Evolutionary conservation across 1,139 yeast genomes (phyloP).

Genomic region (Pichiaceae sp.): DNA sequence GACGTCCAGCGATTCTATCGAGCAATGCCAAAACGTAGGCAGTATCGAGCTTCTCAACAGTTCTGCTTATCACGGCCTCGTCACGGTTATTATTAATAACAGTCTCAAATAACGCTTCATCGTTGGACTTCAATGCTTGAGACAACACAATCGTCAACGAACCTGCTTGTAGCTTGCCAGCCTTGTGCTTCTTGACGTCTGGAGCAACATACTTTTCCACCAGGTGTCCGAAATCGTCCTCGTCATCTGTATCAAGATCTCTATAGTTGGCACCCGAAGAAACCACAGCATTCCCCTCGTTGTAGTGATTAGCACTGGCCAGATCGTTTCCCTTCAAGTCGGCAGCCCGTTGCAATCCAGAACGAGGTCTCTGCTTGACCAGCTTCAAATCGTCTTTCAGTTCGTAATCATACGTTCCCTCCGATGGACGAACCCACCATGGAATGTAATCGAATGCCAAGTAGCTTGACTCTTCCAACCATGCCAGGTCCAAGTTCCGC

Average conservation of each 20-base stretch:
- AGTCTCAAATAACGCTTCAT: constrained; percentile 65
- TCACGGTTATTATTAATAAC: constrained; percentile 71
- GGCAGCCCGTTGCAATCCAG: constrained; percentile 30
- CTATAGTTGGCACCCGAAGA: constrained; percentile 58
- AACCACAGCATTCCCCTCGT: constrained; percentile 60
- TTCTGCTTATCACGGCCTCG: constrained; percentile 46
- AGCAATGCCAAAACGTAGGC: constrained; percentile 64
- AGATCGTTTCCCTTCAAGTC: constrained; percentile 50
- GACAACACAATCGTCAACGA: constrained; percentile 59
- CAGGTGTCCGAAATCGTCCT: constrained; percentile 33
- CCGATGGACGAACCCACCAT: constrained; percentile 31
- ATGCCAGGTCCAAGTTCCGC: constrained; percentile 41
- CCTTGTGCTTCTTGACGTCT: constrained; percentile 10
- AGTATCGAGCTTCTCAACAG: constrained; percentile 30
- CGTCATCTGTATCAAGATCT: constrained; percentile 34
- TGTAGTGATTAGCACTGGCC: constrained; percentile 63
- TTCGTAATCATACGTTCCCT: constrained; percentile 22
- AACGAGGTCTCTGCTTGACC: constrained; percentile 32
- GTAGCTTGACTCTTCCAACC: constrained; percentile 66
- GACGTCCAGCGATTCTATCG: constrained; percentile 78
- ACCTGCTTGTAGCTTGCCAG: constrained; percentile 39
- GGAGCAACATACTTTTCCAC: constrained; percentile 42
- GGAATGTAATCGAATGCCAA: constrained; percentile 55
- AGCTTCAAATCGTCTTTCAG: constrained; percentile 26
- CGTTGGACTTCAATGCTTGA: constrained; percentile 67